A percentile compares a stretch with the other conserved stretches of the same genome.
These are phyloP conservation scores for Raphanus raphanistrum DNA, from an alignment of 345 rosid species.

Conservation along the genomic window DNA sequence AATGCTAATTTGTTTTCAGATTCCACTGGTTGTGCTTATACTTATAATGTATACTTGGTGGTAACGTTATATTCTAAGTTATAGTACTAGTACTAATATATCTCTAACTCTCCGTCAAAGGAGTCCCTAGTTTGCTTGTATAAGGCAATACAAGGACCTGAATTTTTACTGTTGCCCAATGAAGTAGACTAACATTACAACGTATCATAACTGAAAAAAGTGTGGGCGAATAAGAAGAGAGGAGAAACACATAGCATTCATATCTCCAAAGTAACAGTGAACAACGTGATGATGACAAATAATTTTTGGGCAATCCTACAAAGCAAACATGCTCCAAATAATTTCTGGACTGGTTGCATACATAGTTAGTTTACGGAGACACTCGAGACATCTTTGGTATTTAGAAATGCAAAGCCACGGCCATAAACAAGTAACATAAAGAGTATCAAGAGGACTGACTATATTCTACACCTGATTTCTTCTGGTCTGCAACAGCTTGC, in stretches of 20 bases:
- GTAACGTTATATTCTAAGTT: not conserved
- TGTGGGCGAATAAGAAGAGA: too few species aligned
- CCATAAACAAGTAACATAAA: not conserved
- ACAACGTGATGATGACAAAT: too few species aligned
- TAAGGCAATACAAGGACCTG: too few species aligned
- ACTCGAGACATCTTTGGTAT: constrained; percentile 17
- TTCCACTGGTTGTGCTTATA: not conserved
- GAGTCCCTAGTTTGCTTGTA: not conserved
- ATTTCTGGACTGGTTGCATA: constrained; percentile 1
- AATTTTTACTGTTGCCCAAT: too few species aligned
- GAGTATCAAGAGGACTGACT: constrained; percentile 11
- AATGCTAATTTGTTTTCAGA: not conserved
- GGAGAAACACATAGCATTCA: too few species aligned
- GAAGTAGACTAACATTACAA: too few species aligned
- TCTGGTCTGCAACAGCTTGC: constrained; percentile 23
- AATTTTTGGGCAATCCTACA: not conserved
- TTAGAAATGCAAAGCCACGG: not conserved
- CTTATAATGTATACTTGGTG: not conserved
- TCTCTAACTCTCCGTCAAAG: not conserved
- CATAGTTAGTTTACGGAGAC: not conserved
- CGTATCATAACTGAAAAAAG: too few species aligned
- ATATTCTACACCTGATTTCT: constrained; percentile 22
- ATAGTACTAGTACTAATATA: too few species aligned
- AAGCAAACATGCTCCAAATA: constrained; percentile 8
- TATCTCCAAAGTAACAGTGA: too few species aligned